Percentiles rank a stretch among this genome's conserved stretches.
Conservation (phyloP, 192 early-diverging fungal genomes). For the Powellomyces hirtus region DNA sequence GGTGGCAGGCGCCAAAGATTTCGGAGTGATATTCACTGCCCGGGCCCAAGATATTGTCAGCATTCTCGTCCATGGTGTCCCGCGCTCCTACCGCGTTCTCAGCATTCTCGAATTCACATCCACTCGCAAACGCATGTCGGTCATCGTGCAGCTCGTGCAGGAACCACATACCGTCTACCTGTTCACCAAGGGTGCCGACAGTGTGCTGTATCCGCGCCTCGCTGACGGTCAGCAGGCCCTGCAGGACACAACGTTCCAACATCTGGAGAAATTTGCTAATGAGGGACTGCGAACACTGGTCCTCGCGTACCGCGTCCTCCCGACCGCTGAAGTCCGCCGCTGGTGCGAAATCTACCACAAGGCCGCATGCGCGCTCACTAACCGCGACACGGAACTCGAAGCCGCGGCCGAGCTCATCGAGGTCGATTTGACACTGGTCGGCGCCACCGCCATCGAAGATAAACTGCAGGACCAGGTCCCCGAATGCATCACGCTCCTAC, state of each 20-base stretch:
- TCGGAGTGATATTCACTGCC: constrained; percentile 52
- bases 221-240: constrained; percentile 7
- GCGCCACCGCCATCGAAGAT: constrained; percentile 89
- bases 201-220: constrained; percentile 36
- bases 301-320: constrained; percentile 75
- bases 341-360: constrained; percentile 73
- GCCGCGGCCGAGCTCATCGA: constrained; percentile 76
- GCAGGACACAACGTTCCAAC: constrained; percentile 25
- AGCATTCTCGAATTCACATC: constrained; percentile 44
- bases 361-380: constrained; percentile 68
- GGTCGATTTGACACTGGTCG: constrained; percentile 68
- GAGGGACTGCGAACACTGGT: constrained; percentile 80
- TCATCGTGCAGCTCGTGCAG: constrained; percentile 22
- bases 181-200: constrained; percentile 47
- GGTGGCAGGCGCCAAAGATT: constrained; percentile 71
- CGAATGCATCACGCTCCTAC: constrained; percentile 75
- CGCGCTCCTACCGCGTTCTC: constrained; percentile 23
- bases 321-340: constrained; percentile 65
- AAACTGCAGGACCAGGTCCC: constrained; percentile 83
- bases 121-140: constrained; percentile 43
- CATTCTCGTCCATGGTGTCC: constrained; percentile 6
- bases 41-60: constrained; percentile 26
- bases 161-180: constrained; percentile 27
- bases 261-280: constrained; percentile 38
- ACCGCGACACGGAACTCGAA: constrained; percentile 78